Evolutionary conservation across 345 rosid species (phyloP), one percentile per base, ranked within the genome.

Genomic region (Gossypium thurberi): DNA sequence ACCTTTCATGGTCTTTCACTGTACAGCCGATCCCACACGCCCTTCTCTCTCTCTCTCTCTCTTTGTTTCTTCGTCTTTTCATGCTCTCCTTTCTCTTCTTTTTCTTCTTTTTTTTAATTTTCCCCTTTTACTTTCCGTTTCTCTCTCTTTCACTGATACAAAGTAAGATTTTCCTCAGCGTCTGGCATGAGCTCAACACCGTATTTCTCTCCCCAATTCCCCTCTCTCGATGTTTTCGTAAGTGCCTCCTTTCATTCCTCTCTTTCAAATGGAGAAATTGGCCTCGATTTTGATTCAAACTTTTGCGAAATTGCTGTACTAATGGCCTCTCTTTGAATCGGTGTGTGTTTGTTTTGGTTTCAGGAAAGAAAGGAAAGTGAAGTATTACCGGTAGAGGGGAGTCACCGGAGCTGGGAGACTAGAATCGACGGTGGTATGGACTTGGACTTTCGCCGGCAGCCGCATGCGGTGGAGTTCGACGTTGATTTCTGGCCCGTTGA

Each of bases 401-500:
- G 69, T 2, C 15, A 25, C 14, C 71, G 48, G 37, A 58, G 62
- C 15, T 25, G 37, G 62, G 33, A 5, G 40, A 23, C 33, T 21
- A 1, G 15, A 78, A 72, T 42, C 26, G 74, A 10, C 74, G 71
- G 69, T 26, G 64, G 53, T 52, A 85, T 79, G 83, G 87, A 80
- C 26, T 40, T 74, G 61, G 12, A 56, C 5, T 56, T 56, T 4
- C 61, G 4, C 13, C 14, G 13, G 53, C 78, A 77, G 17, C 73
- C 69, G 50, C 63, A 67, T 57, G 79, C 51, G 42, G 79, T 75
- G 8, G 88, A 83, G 13, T 28, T 79, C 9, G 90, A 90, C 48
- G 74, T 80, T 2, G 92, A 90, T 18, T 87, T 94, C 79, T 87
- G 89, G 89, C 98, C 98, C 3, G 85, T 94, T 62, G 93, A 90